Evolutionary conservation across 441 rosid species (phyloP).

Genomic region (Adansonia madagascariensis): DNA sequence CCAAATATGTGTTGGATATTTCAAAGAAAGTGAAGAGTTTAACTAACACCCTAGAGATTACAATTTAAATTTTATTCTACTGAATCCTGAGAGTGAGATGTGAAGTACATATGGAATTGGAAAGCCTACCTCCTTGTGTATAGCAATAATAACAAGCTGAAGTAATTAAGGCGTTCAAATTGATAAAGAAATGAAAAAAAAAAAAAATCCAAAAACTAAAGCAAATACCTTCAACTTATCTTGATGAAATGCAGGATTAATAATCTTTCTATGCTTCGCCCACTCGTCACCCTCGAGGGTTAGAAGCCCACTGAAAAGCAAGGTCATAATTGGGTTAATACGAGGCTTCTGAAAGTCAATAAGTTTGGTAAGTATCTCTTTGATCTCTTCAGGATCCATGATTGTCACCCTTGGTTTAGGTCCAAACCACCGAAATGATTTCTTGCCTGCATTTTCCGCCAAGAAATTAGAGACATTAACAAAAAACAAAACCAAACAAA

Average conservation of each 20-base stretch:
- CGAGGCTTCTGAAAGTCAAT: conserved; percentile 26
- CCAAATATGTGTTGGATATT: too few species aligned
- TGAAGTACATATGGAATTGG: too few species aligned
- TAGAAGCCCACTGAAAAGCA: conserved; percentile 9
- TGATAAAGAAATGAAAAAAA: neutral
- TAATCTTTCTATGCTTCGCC: conserved; percentile 35
- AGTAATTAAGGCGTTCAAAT: too few species aligned
- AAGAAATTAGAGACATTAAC: neutral
- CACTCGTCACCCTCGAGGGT: conserved; percentile 33
- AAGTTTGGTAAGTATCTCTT: conserved; percentile 25
- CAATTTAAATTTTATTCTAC: too few species aligned
- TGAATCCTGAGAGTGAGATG: too few species aligned
- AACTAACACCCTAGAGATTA: too few species aligned
- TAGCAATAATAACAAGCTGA: too few species aligned
- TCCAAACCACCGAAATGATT: conserved; percentile 30
- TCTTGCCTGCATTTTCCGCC: conserved; percentile 28
- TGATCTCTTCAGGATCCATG: conserved; percentile 30
- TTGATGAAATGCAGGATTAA: conserved; percentile 36
- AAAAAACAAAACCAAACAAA: neutral
- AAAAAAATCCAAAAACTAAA: neutral
- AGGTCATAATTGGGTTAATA: neutral
- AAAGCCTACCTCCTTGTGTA: too few species aligned
- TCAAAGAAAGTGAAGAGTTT: too few species aligned
- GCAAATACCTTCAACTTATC: conserved; percentile 39
- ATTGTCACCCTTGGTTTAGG: conserved; percentile 30